Evolutionary conservation across 371 early-diverging fungal genomes (phyloP).

Genomic region (Cokeromyces recurvatus): DNA sequence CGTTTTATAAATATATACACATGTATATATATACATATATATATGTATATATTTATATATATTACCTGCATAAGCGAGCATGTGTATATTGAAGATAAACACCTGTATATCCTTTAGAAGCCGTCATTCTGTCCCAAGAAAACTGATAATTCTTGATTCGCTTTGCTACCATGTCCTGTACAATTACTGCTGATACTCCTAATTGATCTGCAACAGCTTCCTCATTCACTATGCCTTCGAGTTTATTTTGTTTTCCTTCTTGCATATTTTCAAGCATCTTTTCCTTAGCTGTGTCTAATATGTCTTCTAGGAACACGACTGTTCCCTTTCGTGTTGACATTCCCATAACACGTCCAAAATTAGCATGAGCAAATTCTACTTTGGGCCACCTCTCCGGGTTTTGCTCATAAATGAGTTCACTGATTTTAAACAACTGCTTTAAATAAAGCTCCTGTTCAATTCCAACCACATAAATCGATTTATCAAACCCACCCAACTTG

Average conservation of each 20-base stretch:
- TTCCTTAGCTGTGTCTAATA: slow-evolving; percentile 82
- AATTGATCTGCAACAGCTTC: slow-evolving; percentile 67
- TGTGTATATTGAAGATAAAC: slow-evolving; percentile 96
- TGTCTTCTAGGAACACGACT: slow-evolving; percentile 95
- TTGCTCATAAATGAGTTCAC: slow-evolving; percentile 52
- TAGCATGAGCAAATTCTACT: slow-evolving; percentile 74
- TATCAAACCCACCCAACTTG: slow-evolving; percentile 69
- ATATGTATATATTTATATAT: too few relatives aligned
- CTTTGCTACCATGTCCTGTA: slow-evolving; percentile 94
- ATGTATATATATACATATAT: too few relatives aligned
- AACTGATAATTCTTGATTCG: slow-evolving; percentile 95
- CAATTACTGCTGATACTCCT: slow-evolving; percentile 83
- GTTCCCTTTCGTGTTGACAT: slow-evolving; percentile 97
- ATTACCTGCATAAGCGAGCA: slow-evolving; percentile 77
- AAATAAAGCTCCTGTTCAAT: slow-evolving; percentile 89
- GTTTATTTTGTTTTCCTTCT: slow-evolving; percentile 32
- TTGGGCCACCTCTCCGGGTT: slow-evolving; percentile 12
- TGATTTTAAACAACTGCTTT: slow-evolving; percentile 89
- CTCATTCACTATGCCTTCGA: neutral
- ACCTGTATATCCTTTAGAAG: slow-evolving; percentile 95
- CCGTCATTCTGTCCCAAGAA: slow-evolving; percentile 90
- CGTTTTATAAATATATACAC: too few relatives aligned
- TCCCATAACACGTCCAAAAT: slow-evolving; percentile 92
- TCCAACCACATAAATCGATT: slow-evolving; percentile 91
- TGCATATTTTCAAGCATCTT: slow-evolving; percentile 72